Percentiles rank a stretch among this genome's conserved stretches.
Conservation (phyloP, 73 alveolate genomes). For the Breviolum minutum region DNA sequence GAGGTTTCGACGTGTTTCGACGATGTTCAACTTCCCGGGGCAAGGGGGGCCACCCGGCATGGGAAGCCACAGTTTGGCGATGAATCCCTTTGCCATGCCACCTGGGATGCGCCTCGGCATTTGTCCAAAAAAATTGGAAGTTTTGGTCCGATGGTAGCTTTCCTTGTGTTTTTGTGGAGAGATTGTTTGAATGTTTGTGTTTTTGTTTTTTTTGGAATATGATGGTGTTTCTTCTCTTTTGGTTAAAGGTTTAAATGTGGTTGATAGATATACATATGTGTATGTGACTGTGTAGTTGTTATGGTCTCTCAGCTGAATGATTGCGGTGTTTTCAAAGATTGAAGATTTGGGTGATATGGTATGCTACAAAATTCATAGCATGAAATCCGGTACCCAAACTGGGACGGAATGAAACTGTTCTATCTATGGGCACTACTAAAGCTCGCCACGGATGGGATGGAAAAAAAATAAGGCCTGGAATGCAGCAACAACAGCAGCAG, state of each 20-base stretch:
- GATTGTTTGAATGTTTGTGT: too few species aligned
- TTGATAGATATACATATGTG: not conserved
- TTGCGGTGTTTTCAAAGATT: too few species aligned
- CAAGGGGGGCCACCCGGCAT: slow-evolving; percentile 59
- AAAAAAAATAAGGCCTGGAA: not conserved
- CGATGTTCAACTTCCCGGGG: slow-evolving; percentile 66
- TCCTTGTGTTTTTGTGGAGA: too few species aligned
- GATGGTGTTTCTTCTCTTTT: not conserved
- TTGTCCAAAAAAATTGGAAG: too few species aligned
- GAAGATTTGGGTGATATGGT: not conserved
- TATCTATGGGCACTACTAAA: too few species aligned
- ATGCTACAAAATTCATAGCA: not conserved
- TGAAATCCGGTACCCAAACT: not conserved
- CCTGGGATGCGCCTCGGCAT: slow-evolving; percentile 68
- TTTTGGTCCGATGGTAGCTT: too few species aligned
- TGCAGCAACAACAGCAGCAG: slow-evolving; percentile 51
- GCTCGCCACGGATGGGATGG: not conserved
- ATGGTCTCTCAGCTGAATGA: too few species aligned
- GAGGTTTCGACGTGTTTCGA: not conserved
- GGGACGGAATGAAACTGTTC: too few species aligned
- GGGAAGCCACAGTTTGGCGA: slow-evolving; percentile 82
- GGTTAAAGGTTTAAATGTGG: not conserved
- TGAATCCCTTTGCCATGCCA: slow-evolving; percentile 90
- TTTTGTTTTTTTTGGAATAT: too few species aligned
- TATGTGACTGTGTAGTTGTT: too few species aligned